Evolutionary conservation across 202 grass and related monocot genomes (phyloP).

Genomic region (Hordeum pubiflorum): DNA sequence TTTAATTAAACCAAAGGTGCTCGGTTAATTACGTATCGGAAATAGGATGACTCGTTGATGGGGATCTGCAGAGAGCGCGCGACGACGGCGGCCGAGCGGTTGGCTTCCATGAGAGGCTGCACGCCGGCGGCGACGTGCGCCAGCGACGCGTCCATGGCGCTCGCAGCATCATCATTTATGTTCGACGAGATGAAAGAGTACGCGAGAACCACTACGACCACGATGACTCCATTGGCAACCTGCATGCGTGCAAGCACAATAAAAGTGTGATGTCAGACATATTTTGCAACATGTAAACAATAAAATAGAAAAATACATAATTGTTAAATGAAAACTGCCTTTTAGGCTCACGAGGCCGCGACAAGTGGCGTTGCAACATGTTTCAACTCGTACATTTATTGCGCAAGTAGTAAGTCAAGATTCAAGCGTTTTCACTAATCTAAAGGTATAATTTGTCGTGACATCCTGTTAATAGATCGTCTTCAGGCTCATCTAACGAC

Average conservation of each 20-base stretch:
- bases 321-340: not conserved
- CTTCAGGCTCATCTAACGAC: not conserved
- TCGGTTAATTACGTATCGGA: not conserved
- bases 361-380: not conserved
- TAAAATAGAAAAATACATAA: not conserved
- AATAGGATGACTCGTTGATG: not conserved
- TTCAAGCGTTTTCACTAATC: not conserved
- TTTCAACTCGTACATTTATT: not conserved
- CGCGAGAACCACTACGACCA: not conserved
- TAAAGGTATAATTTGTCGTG: not conserved
- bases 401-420: not conserved
- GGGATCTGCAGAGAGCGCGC: conserved; percentile 7
- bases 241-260: not conserved
- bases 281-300: not conserved
- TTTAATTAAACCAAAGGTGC: not conserved
- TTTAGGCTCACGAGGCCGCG: not conserved
- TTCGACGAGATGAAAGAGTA: not conserved
- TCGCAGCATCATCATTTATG: not conserved
- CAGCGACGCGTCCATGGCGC: conserved; percentile 2
- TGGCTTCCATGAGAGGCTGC: conserved; percentile 22
- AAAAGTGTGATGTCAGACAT: not conserved
- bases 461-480: not conserved
- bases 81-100: conserved; percentile 15
- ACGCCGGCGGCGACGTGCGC: conserved; percentile 25
- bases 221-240: not conserved